Evolutionary conservation across 2,329 filamentous ascomycete species (phyloP), one percentile per base, ranked within the genome.

Genomic region (Diaporthe australafricana): DNA sequence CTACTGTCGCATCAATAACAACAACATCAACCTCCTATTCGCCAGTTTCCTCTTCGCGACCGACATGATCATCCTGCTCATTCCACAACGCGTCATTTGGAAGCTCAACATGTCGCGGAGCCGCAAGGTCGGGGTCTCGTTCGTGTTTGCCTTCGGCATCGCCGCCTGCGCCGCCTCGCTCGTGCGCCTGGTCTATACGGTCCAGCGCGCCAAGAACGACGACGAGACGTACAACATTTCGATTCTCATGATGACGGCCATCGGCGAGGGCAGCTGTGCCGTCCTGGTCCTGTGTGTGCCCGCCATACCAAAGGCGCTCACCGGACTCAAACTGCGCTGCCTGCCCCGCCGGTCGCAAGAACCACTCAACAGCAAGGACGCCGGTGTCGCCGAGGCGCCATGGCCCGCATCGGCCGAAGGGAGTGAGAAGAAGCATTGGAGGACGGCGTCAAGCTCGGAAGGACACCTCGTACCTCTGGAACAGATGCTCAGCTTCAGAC

Each of bases 81-180:
- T 57, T 35, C 55, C 55, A 9, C 55, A 57, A 5, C 35, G 35
- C 17, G n/a, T 57, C 35, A 57, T 57, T 35, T 57, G 55, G 55
- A 25, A 40, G 55, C 55, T 57, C 55, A 57, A 57, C n/a, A 57
- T 57, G 55, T 17, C 55, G 6, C 55, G 22, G 6, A 25, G 20
- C 35, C 55, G n/a, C 14, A 57, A 40, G 35, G 3, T 40, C 5
- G 55, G 55, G 16, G 17, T 40, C n/a, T 57, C 55, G 14, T 7
- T 57, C 2, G 55, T 40, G 14, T 57, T 57, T 40, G 35, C 35
- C 11, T 12, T 57, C 11, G 55, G 55, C 12, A 40, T 57, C 6
- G 55, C 55, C 55, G 55, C 55, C 3, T 57, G 55, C 22, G 55
- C 55, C 6, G 55, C 55, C 5, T 57, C 55, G 1, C 16, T 57